A percentile compares a stretch with the other conserved stretches of the same genome.
Conservation (phyloP, 1,139 yeast genomes). For the Cylindricascospora bacillispora region DNA sequence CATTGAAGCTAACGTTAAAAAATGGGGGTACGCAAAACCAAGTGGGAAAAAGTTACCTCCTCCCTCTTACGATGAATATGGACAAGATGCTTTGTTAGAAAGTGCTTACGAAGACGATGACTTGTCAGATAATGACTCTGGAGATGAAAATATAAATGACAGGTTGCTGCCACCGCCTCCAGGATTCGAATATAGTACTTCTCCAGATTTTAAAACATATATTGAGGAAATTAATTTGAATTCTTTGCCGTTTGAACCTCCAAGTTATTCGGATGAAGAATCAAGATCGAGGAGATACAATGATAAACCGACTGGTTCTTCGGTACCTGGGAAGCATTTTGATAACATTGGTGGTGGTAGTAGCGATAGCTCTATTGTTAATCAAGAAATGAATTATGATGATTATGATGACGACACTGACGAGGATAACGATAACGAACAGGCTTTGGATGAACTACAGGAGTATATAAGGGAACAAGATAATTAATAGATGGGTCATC, state of each 20-base stretch:
- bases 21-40: slow-evolving; percentile 80
- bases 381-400: slow-evolving; percentile 4
- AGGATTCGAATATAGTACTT: slow-evolving; percentile 24
- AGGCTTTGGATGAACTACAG: slow-evolving; percentile 4
- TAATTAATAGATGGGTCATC: too few relatives aligned
- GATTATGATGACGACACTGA: slow-evolving; percentile 12
- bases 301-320: slow-evolving; percentile 1
- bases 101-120: slow-evolving; percentile 27
- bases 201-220: slow-evolving; percentile 12
- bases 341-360: slow-evolving; percentile 3
- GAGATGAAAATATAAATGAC: slow-evolving; percentile 14
- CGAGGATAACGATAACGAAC: slow-evolving; percentile 5
- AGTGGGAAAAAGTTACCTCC: slow-evolving; percentile 62
- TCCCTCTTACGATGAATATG: slow-evolving; percentile 49
- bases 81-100: slow-evolving; percentile 29
- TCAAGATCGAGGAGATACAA: not conserved
- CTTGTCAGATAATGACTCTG: slow-evolving; percentile 16
- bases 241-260: slow-evolving; percentile 28
- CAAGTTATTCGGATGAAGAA: slow-evolving; percentile 25
- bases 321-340: slow-evolving; percentile 3
- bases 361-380: slow-evolving; percentile 2
- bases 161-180: slow-evolving; percentile 26
- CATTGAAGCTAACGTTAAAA: slow-evolving; percentile 81
- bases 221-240: slow-evolving; percentile 25
- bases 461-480: too few relatives aligned